These are phyloP conservation scores for Cyberlindnera xishuangbannaensis DNA, from an alignment of 805 yeast genomes.

Conservation along the genomic window DNA sequence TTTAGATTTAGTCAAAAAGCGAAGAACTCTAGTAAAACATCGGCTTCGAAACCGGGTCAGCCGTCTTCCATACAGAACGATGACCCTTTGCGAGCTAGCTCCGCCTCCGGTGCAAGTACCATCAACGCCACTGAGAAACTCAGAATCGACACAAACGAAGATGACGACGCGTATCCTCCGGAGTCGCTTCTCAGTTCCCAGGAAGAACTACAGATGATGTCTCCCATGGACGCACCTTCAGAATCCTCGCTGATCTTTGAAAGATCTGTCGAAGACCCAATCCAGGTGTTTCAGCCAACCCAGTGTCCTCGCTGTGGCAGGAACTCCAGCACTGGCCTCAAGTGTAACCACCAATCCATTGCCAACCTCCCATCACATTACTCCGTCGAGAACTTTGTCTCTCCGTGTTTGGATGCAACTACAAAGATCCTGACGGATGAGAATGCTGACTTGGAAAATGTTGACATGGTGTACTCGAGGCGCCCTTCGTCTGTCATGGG, in stretches of 20 bases:
- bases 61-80: no score
- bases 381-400: conserved; percentile 59
- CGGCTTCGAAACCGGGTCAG: no score
- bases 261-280: conserved; percentile 58
- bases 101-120: conserved; percentile 10
- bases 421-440: conserved; percentile 54
- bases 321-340: conserved; percentile 14
- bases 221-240: conserved; percentile 10
- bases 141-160: conserved; percentile 15
- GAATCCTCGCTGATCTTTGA: conserved; percentile 52
- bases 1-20: conserved; percentile 11
- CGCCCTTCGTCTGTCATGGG: conserved; percentile 52
- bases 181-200: conserved; percentile 9
- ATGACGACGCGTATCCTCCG: conserved; percentile 18
- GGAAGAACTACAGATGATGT: conserved; percentile 5
- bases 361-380: conserved; percentile 33
- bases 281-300: conserved; percentile 23
- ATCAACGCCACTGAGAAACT: conserved; percentile 1
- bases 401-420: conserved; percentile 80
- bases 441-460: conserved; percentile 55
- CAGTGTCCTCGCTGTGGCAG: conserved; percentile 25
- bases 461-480: conserved; percentile 64
- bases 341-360: conserved; percentile 26
- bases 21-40: conserved; percentile 6
- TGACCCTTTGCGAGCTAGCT: conserved; percentile 9